These are phyloP conservation scores for Flagelloscypha sp. DNA, from an alignment of 768 basidiomycete species.

Conservation along the genomic window DNA sequence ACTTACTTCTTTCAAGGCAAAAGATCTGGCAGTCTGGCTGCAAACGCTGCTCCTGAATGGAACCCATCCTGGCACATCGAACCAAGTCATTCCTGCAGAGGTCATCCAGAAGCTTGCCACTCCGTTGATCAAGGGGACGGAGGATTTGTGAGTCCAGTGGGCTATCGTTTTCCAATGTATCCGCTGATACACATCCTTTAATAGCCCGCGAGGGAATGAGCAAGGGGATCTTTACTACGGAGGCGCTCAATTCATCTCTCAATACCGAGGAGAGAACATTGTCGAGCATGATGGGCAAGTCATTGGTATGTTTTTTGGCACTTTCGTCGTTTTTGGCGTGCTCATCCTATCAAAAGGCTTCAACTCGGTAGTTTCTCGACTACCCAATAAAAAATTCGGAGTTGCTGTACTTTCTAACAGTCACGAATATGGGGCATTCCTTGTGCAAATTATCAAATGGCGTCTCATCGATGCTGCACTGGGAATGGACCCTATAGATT, in stretches of 20 bases:
- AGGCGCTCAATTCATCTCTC: not conserved
- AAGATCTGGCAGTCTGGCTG: conserved; percentile 13
- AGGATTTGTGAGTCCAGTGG: too few species aligned
- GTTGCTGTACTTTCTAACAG: conserved; percentile 2
- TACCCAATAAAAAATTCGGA: not conserved
- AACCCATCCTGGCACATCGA: conserved; percentile 1
- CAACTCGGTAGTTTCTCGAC: not conserved
- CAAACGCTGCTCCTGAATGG: conserved; percentile 4
- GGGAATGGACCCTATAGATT: conserved; percentile 18
- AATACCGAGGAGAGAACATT: not conserved
- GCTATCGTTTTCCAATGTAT: too few species aligned
- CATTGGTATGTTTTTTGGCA: too few species aligned
- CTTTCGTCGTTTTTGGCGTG: too few species aligned
- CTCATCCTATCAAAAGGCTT: too few species aligned
- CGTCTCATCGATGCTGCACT: conserved; percentile 18
- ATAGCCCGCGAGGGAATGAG: too few species aligned
- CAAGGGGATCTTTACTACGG: too few species aligned
- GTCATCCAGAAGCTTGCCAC: conserved; percentile 3
- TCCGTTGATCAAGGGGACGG: too few species aligned
- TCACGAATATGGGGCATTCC: not conserved
- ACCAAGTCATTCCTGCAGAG: conserved; percentile 5
- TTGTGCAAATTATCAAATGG: conserved; percentile 16
- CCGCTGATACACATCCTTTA: too few species aligned
- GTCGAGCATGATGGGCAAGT: conserved; percentile 2
- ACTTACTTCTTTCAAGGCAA: not conserved